phyloP scores from a whole-genome alignment of 1,139 yeast genomes.

The Candida albicans region DNA sequence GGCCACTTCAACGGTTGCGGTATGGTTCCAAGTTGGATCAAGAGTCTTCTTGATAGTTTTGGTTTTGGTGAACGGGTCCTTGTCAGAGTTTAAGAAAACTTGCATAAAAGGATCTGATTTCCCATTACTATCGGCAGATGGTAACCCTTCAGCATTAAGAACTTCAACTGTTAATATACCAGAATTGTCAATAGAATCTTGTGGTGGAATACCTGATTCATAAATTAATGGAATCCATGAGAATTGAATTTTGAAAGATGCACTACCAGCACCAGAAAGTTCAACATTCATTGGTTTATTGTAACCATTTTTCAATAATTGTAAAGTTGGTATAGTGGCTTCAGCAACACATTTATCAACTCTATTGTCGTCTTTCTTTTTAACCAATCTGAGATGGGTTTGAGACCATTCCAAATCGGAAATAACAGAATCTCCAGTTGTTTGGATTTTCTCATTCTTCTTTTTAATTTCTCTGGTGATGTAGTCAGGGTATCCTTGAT shows the following conservation, averaged over 20 bases:
- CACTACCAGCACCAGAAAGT: conserved; percentile 48
- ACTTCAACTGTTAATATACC: conserved; percentile 72
- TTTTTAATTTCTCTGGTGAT: conserved; percentile 48
- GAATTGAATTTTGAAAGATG: conserved; percentile 57
- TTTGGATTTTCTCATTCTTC: conserved; percentile 46
- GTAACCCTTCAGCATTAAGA: conserved; percentile 65
- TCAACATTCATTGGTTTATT: conserved; percentile 50
- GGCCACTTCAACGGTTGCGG: conserved; percentile 48
- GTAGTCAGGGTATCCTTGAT: conserved; percentile 62
- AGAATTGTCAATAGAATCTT: conserved; percentile 72
- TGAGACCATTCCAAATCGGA: conserved; percentile 77
- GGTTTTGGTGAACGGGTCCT: conserved; percentile 64
- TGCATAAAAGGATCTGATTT: conserved; percentile 89
- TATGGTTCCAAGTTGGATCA: conserved; percentile 84
- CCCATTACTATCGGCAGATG: conserved; percentile 86
- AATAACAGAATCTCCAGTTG: conserved; percentile 70
- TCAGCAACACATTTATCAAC: conserved; percentile 63
- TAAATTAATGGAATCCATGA: conserved; percentile 77
- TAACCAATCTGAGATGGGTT: conserved; percentile 60
- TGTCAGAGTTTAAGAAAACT: conserved; percentile 61
- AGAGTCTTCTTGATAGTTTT: conserved; percentile 82
- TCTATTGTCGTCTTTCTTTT: conserved; percentile 52
- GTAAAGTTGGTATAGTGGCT: conserved; percentile 63
- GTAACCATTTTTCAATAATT: conserved; percentile 66
- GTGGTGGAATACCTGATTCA: conserved; percentile 61